A percentile compares a stretch with the other conserved stretches of the same genome.
These are phyloP conservation scores for Vanderwaltozyma tropicalis DNA, from an alignment of 805 yeast species.

Conservation along the genomic window DNA sequence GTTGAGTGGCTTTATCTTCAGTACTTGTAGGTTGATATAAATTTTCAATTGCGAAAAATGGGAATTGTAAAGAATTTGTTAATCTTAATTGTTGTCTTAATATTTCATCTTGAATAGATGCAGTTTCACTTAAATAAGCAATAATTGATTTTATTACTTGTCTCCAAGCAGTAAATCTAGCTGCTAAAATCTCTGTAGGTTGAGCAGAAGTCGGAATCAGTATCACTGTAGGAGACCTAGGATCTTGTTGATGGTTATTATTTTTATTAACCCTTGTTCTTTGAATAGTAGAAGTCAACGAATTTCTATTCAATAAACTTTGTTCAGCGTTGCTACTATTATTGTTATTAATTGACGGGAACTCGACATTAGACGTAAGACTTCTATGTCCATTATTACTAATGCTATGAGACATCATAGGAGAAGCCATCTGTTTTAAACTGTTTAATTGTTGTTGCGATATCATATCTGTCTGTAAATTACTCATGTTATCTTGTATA, in stretches of 20 bases:
- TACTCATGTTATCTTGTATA: too few relatives aligned
- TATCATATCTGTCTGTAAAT: too few relatives aligned
- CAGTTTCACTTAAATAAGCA: conserved; percentile 66
- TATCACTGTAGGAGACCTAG: conserved; percentile 39
- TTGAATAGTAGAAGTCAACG: background rate
- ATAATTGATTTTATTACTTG: conserved; percentile 63
- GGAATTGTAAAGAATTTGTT: conserved; percentile 60
- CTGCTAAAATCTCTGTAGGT: conserved; percentile 83
- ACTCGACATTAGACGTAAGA: too few relatives aligned
- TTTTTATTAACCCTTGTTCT: background rate
- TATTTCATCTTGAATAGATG: conserved; percentile 79
- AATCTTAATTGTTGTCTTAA: conserved; percentile 73
- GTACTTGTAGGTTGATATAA: conserved; percentile 20
- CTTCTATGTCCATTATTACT: too few relatives aligned
- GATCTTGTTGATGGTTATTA: conserved; percentile 27
- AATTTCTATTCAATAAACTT: background rate
- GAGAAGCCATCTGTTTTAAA: too few relatives aligned
- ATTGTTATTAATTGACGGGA: too few relatives aligned
- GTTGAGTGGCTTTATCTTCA: conserved; percentile 19
- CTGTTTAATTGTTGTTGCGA: too few relatives aligned
- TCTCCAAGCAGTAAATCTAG: conserved; percentile 81
- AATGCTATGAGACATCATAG: too few relatives aligned
- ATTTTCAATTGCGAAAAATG: conserved; percentile 25
- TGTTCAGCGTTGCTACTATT: too few relatives aligned
- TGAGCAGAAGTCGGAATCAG: conserved; percentile 49